Evolutionary conservation across 805 yeast species (phyloP), one percentile per base, ranked within the genome.

Genomic region (Candida awuae): DNA sequence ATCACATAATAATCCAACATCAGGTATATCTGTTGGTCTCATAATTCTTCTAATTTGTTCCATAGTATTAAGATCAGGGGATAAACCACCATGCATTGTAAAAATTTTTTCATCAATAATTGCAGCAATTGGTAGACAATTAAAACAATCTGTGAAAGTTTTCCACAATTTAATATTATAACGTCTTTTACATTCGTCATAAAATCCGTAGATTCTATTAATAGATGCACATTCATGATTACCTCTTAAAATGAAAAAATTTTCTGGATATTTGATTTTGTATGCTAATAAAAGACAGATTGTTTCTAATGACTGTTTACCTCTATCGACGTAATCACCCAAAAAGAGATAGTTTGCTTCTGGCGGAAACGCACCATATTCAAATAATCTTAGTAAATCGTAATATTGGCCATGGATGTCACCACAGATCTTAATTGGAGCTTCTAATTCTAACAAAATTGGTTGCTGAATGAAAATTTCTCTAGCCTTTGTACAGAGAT

Each of bases 11-110:
- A 90, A 75, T 20, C 98, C 98, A 45, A 87, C 95, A 64, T 90
- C 98, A 40, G 98, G 98, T 53, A 90, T 87, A 71, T 90, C 98
- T 29, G 98, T 90, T 50, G 98, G 98, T 68, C 98, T 82, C 97
- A 88, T 90, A 47, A 90, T 95, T 62, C 97, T 80, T 71, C 97
- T 83, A 59, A 90, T 92, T 67, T 90, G 97, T 63, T 92, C 97
- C 97, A 90, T 90, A 45, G 94, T 77, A 68, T 88, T 92, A 62
- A 90, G 76, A 67, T 90, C 97, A 34, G 98, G 98, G 31, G 95
- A 84, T 55, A 90, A 72, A 46, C 98, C 98, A 57, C 98, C 98
- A 66, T 90, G 98, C 97, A 92, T 90, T 50, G 97, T 85, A 64
- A 90, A 88, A 63, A 90, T 92, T 69, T 90, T 88, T 65, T 90